Conservation (phyloP, 306 rosid genomes). For the cucumber (Cucumis sativus) region DNA sequence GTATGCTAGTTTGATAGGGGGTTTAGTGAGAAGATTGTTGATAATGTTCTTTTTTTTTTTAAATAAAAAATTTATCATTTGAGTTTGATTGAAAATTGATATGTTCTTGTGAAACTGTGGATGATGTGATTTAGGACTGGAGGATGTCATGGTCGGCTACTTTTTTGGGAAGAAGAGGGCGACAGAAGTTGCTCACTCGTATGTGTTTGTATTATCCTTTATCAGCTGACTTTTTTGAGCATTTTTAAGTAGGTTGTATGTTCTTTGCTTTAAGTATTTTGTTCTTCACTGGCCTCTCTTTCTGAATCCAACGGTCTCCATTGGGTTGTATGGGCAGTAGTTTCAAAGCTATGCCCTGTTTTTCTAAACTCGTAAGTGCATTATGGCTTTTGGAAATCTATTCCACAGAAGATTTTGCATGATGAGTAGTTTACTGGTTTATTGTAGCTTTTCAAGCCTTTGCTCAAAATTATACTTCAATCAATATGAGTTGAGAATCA, state of each 20-base stretch:
- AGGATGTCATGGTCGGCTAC: slow-evolving; percentile 50
- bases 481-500: neutral
- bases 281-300: neutral
- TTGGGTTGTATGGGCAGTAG: neutral
- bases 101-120: neutral
- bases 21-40: neutral
- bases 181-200: slow-evolving; percentile 83
- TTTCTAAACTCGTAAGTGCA: neutral
- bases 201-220: slow-evolving; percentile 8
- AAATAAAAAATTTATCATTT: neutral
- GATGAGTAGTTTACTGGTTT: neutral
- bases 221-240: neutral
- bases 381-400: neutral
- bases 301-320: neutral
- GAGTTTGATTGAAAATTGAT: neutral
- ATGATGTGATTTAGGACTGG: slow-evolving; percentile 36
- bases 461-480: neutral
- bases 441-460: neutral
- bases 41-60: neutral
- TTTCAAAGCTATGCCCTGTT: neutral
- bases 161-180: slow-evolving; percentile 69
- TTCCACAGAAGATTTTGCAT: neutral
- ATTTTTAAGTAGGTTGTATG: neutral
- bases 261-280: neutral
- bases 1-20: neutral